Percentiles rank a stretch among this genome's conserved stretches.
Evolutionary conservation across 352 stramenopile genomes (phyloP).

Genomic region (Phytophthora chlamydospora): DNA sequence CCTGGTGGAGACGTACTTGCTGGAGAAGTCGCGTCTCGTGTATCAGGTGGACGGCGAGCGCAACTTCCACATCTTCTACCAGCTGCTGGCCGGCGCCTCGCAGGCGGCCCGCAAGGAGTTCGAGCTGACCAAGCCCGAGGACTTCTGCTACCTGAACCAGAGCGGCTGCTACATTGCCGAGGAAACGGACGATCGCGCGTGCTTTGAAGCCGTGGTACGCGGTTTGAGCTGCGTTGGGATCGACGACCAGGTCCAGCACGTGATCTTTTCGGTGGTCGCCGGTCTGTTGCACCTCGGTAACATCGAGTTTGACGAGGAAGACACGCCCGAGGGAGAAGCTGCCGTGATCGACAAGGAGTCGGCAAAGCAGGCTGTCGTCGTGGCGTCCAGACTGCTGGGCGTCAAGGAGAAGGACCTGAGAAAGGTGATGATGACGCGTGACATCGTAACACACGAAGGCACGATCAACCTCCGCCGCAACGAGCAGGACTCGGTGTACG

Average conservation of each 20-base stretch:
- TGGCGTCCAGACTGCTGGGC: conserved; percentile 69
- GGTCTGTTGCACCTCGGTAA: conserved; percentile 97
- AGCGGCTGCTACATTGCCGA: conserved; percentile 93
- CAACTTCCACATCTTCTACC: conserved; percentile 97
- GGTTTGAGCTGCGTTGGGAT: conserved; percentile 85
- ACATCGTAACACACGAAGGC: conserved; percentile 86
- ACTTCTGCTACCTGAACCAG: conserved; percentile 96
- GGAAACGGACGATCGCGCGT: conserved; percentile 91
- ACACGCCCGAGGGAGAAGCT: conserved; percentile 81
- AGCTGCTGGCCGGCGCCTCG: conserved; percentile 82
- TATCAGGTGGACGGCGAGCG: conserved; percentile 91
- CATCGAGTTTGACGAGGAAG: conserved; percentile 93
- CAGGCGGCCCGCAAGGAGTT: conserved; percentile 59
- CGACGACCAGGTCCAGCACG: conserved; percentile 62
- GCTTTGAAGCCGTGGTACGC: conserved; percentile 74
- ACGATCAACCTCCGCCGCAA: conserved; percentile 86
- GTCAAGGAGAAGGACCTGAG: conserved; percentile 66
- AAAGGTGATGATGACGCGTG: conserved; percentile 87
- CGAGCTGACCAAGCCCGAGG: conserved; percentile 74
- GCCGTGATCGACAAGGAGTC: conserved; percentile 75
- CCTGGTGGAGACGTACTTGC: conserved; percentile 89
- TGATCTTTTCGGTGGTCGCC: conserved; percentile 93
- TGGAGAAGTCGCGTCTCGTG: conserved; percentile 89
- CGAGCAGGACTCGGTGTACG: conserved; percentile 85
- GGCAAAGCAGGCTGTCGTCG: conserved; percentile 62